phyloP scores from a whole-genome alignment of 2,329 filamentous ascomycete species.

The Berkeleyomyces rouxiae region DNA sequence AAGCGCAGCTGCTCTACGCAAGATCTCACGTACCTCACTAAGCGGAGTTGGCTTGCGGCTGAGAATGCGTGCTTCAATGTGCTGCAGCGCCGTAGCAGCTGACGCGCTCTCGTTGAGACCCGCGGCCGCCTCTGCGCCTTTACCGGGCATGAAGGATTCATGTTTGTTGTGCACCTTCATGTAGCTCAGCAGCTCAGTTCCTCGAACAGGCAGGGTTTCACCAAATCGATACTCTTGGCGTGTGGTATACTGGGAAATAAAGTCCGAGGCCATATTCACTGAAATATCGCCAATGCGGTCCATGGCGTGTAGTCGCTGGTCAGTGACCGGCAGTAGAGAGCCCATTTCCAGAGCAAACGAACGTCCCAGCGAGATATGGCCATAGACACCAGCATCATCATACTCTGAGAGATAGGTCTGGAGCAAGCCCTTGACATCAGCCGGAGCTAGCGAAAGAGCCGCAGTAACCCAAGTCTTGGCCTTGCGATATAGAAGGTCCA shows the following conservation, averaged over 20 bases:
- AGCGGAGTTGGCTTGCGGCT: constrained; percentile 54
- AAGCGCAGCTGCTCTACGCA: constrained; percentile 71
- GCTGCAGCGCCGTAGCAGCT: constrained; percentile 48
- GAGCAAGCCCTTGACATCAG: constrained; percentile 86
- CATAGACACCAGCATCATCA: constrained; percentile 71
- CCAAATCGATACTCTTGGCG: constrained; percentile 89
- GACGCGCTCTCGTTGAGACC: constrained; percentile 32
- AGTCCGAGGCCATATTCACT: constrained; percentile 87
- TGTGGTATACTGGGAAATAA: constrained; percentile 91
- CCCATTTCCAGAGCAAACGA: constrained; percentile 93
- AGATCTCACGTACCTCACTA: constrained; percentile 59
- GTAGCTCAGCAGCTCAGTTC: constrained; percentile 43
- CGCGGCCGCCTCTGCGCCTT: constrained; percentile 21
- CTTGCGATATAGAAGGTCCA: constrained; percentile 59
- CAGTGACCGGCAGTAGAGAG: constrained; percentile 65
- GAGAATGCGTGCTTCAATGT: constrained; percentile 55
- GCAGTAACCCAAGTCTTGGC: constrained; percentile 67
- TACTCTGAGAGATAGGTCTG: constrained; percentile 95
- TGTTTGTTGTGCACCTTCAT: constrained; percentile 35
- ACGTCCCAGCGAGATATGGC: constrained; percentile 77
- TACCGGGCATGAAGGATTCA: constrained; percentile 34
- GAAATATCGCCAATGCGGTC: constrained; percentile 55
- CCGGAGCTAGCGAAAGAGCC: constrained; percentile 68
- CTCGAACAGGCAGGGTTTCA: constrained; percentile 54
- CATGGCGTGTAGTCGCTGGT: constrained; percentile 71